Evolutionary conservation across 768 basidiomycete genomes (phyloP), one percentile per base, ranked within the genome.

Genomic region (Auriculariales sp.): DNA sequence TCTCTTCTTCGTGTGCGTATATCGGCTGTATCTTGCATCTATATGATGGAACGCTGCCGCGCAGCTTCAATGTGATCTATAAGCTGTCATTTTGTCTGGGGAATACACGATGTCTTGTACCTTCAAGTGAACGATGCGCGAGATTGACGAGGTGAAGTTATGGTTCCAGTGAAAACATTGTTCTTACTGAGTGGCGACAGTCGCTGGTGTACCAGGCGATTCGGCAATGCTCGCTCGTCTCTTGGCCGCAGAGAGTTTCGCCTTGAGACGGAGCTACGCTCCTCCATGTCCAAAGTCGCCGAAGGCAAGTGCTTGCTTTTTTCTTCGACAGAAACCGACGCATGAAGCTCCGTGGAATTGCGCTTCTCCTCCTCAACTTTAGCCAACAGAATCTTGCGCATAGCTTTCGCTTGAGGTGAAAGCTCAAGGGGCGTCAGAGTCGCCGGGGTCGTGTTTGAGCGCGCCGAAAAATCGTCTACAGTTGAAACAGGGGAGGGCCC

Each of bases 301-400:
- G 31, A 7, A 32, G 31, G 9, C 7, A 15, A 9, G 31, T 32
- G 7, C 7, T 7, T 9, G 9, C 9, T 32, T 15, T 32, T 7
- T 15, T 32, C 15, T 32, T 15, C 22, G 12, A 25, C 39, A 10
- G 39, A 44, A 7, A 19, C 22, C 19, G 17, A 10, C 5, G 39
- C 39, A n/a, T n/a, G n/a, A 19, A 44, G 39, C 22, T 24, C 51
- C 52, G 50, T 52, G n/a, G n/a, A n/a, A n/a, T n/a, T n/a, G n/a
- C n/a, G n/a, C 61, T 69, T 72, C 62, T 74, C 75, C 53, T 64
- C 60, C 52, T 66, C 62, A 49, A 78, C 66, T 58, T 65, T 68
- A 51, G 57, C 57, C 49, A 75, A 62, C 50, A 77, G 61, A 56
- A 58, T 59, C 46, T 63, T 56, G 48, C 71, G 72, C 52, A 54